phyloP scores from a whole-genome alignment of 2,329 filamentous ascomycete species.

The Trichoderma sp. region DNA sequence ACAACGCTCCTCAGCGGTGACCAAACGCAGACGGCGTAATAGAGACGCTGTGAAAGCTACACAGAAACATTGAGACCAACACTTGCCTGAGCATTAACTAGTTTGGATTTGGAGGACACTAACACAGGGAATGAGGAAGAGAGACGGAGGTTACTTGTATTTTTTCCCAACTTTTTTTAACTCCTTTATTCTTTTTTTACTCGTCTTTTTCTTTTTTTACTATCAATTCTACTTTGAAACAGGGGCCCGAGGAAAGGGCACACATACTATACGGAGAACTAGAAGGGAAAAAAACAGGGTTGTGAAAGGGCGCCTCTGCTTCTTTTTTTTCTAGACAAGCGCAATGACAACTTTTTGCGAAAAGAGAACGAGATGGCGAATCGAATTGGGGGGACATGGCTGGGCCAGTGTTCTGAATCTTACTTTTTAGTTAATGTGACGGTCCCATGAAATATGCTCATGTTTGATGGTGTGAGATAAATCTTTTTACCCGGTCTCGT shows the following conservation, averaged over 20 bases:
- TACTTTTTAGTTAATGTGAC: conserved; percentile 9
- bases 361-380: background rate
- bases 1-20: background rate
- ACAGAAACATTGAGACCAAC: background rate
- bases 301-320: background rate
- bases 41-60: too few relatives aligned
- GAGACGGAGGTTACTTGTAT: background rate
- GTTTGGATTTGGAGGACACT: background rate
- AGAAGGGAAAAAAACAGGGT: background rate
- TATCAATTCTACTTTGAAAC: background rate
- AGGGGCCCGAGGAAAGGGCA: background rate
- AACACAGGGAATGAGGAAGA: background rate
- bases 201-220: background rate
- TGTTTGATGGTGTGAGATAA: background rate
- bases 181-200: background rate
- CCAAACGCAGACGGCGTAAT: background rate
- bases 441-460: background rate
- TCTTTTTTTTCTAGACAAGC: background rate
- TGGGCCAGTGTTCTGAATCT: conserved; percentile 10
- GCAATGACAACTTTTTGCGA: background rate
- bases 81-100: background rate
- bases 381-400: background rate
- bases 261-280: background rate
- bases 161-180: background rate
- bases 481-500: background rate